These are phyloP conservation scores for Arthrobotrys sinensis DNA, from an alignment of 2,329 filamentous ascomycete species.

Conservation along the genomic window DNA sequence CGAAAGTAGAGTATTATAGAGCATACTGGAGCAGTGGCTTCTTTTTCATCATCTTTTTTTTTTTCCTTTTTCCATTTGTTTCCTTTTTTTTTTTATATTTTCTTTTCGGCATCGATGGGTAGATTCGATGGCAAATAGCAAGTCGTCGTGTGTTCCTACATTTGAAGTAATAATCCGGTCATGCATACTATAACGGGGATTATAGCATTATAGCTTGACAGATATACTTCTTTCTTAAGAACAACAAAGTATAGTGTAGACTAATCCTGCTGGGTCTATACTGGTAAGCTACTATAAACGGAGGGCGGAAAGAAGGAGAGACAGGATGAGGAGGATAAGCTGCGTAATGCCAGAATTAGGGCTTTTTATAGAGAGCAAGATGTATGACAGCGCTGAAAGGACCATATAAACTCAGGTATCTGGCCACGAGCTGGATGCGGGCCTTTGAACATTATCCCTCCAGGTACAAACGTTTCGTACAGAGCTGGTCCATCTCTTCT, in stretches of 20 bases:
- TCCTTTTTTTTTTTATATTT: slow-evolving; percentile 16
- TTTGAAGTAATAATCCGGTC: slow-evolving; percentile 51
- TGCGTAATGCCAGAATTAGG: slow-evolving; percentile 23
- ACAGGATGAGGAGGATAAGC: slow-evolving; percentile 31
- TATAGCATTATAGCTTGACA: slow-evolving; percentile 39
- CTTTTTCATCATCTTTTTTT: slow-evolving; percentile 1
- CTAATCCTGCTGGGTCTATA: slow-evolving; percentile 52
- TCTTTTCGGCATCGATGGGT: slow-evolving; percentile 28
- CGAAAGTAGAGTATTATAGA: not conserved
- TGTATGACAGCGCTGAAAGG: slow-evolving; percentile 6
- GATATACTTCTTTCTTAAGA: slow-evolving; percentile 21
- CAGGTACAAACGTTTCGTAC: slow-evolving; percentile 8
- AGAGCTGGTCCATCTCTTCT: not conserved
- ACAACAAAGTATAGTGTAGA: slow-evolving; percentile 27
- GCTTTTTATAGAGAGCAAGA: slow-evolving; percentile 29
- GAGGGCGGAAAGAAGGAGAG: slow-evolving; percentile 47
- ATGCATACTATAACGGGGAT: slow-evolving; percentile 52
- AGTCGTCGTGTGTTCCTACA: slow-evolving; percentile 30
- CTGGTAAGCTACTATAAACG: slow-evolving; percentile 55
- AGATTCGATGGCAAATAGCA: slow-evolving; percentile 23
- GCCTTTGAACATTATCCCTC: not conserved
- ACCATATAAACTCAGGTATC: slow-evolving; percentile 26
- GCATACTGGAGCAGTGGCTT: not conserved
- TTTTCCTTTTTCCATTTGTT: slow-evolving; percentile 4
- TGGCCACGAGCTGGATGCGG: slow-evolving; percentile 4